These are phyloP conservation scores for Lasiosphaeria ovina DNA, from an alignment of 495 filamentous ascomycete species.

Conservation along the genomic window DNA sequence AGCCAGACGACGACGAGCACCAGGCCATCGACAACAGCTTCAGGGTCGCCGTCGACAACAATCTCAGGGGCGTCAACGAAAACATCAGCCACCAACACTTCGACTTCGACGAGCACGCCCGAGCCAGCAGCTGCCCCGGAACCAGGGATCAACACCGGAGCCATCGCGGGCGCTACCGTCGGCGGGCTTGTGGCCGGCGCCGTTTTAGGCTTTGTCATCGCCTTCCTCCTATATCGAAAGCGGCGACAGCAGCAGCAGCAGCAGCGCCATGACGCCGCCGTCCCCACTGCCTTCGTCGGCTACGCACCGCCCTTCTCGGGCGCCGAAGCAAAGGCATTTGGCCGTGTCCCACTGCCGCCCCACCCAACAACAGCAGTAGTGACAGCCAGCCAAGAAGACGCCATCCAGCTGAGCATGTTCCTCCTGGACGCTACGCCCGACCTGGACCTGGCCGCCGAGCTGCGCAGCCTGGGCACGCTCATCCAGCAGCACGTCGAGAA, in stretches of 20 bases:
- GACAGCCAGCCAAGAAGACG: background rate
- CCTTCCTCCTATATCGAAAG: constrained; percentile 19
- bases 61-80: no score
- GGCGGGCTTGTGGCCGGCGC: constrained; percentile 29
- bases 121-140: background rate
- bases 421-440: constrained; percentile 33
- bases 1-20: background rate
- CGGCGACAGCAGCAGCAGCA: constrained; percentile 6
- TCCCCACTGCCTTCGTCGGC: no score
- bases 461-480: constrained; percentile 26
- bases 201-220: constrained; percentile 23
- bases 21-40: no score
- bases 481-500: constrained; percentile 36
- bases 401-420: constrained; percentile 26
- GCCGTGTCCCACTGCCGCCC: no score
- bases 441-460: constrained; percentile 29
- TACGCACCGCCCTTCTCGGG: no score
- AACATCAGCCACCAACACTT: no score
- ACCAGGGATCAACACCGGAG: constrained; percentile 9
- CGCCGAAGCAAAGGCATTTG: background rate
- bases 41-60: no score
- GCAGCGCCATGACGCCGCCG: no score
- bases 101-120: no score
- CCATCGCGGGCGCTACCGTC: constrained; percentile 29
- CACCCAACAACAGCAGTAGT: no score